Base-by-base conservation (phyloP, 352 stramenopile species). In the Globisporangium heterothallicum region DNA sequence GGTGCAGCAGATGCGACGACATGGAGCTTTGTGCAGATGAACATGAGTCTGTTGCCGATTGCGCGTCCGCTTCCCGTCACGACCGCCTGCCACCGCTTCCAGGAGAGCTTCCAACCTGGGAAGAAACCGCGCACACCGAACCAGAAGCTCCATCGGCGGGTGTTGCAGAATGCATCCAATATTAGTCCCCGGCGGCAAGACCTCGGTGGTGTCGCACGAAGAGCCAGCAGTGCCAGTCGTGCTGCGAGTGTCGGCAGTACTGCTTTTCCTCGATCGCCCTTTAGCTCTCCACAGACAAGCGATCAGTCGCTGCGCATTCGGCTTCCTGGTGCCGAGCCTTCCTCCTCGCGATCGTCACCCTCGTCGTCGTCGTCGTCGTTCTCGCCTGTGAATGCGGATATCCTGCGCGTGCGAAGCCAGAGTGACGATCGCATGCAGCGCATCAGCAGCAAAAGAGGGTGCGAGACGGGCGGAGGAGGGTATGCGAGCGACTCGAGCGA, bases 1-100 rank as follows among this genome's bases (percentile, higher is more conserved):
- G 36, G 6, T 22, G 24, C 49, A 7, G 32, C 34, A 9, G 6
- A 35, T 6, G 38, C 70, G 13, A 82, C 78, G 13, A 82, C 78
- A 13, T 92, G 80, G 80, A 92, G 53, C 57, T 92, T 92, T 48
- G 80, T 92, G 32, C 78, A 89, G 64, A 92, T 92, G 80, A 92
- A 92, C 58, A 92, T 89, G 80, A 77, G 70, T 43, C 63, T 92
- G 38, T 56, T 92, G 30, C 80, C 80, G 3, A 92, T 92, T 51
- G 80, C 80, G 34, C 72, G 76, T 1, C 80, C 80, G 26, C 54
- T 84, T 36, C 80, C 78, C 3, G 75, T 89, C 24, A 74, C 53
- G 22, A 62, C 83, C 18, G 46, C 44, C 9, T 57, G 50, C 27
- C 72, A 76, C 47, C 70, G 67, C 14, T 47, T 76, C 26, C 63